Evolutionary conservation across 2,329 filamentous ascomycete genomes (phyloP).

Genomic region (Mycosphaerella sp.): DNA sequence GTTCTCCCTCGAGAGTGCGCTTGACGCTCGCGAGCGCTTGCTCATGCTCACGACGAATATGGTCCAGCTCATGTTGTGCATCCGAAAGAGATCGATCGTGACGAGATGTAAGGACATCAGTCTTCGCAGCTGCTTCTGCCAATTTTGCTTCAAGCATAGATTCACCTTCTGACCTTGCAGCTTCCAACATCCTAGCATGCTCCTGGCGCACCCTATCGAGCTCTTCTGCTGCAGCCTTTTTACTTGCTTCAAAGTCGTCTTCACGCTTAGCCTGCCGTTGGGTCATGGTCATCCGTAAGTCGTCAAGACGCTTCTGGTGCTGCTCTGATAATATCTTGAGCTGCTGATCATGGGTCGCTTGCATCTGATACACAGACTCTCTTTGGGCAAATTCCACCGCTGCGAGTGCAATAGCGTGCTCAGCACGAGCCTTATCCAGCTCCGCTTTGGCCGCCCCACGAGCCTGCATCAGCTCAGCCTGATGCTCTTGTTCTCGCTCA

Average conservation of each 20-base stretch:
- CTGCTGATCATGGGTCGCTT: slow-evolving; percentile 6
- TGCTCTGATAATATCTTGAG: slow-evolving; percentile 5
- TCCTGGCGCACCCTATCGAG: slow-evolving; percentile 12
- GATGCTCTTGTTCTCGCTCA: slow-evolving; percentile 5
- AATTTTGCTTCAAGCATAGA: slow-evolving; percentile 11
- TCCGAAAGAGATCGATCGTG: slow-evolving; percentile 12
- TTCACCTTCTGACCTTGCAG: slow-evolving; percentile 11
- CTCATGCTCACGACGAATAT: slow-evolving; percentile 14
- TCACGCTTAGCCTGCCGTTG: slow-evolving; percentile 10
- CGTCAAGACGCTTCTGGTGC: slow-evolving; percentile 9
- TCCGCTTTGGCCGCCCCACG: slow-evolving; percentile 4
- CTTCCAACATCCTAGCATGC: slow-evolving; percentile 4
- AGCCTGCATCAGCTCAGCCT: slow-evolving; percentile 1
- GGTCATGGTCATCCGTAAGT: slow-evolving; percentile 5
- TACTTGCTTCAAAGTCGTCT: slow-evolving; percentile 5
- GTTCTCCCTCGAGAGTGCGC: slow-evolving; percentile 6
- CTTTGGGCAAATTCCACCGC: slow-evolving; percentile 5
- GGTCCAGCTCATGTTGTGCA: slow-evolving; percentile 14
- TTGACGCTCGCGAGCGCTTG: slow-evolving; percentile 11
- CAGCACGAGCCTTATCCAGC: slow-evolving; percentile 8
- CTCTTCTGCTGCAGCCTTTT: slow-evolving; percentile 6
- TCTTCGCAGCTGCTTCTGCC: slow-evolving; percentile 15
- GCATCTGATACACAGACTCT: slow-evolving; percentile 4
- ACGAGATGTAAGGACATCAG: slow-evolving; percentile 9
- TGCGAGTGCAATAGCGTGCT: slow-evolving; percentile 6